Percentiles rank a stretch among this genome's conserved stretches.
These are phyloP conservation scores for Coniochaeta hoffmannii DNA, from an alignment of 2,329 filamentous ascomycete genomes.

Conservation along the genomic window DNA sequence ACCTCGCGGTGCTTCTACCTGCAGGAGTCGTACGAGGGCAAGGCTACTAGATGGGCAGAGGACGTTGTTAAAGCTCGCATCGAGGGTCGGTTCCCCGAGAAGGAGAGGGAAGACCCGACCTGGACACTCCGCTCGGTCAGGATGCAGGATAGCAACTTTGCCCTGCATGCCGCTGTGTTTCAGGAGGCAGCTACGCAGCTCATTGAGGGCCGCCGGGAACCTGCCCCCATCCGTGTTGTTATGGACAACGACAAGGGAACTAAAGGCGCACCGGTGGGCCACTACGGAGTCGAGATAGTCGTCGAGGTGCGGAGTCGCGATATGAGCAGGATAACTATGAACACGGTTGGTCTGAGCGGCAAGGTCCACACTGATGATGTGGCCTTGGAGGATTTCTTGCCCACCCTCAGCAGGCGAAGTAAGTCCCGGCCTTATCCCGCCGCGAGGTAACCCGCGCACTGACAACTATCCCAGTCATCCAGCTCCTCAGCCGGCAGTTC, in stretches of 20 bases:
- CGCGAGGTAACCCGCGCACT: slow-evolving; percentile 15
- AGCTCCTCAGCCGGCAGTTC: slow-evolving; percentile 64
- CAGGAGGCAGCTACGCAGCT: slow-evolving; percentile 59
- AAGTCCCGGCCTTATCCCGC: slow-evolving; percentile 23
- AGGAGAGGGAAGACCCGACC: slow-evolving; percentile 70
- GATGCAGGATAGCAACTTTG: slow-evolving; percentile 52
- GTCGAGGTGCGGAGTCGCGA: slow-evolving; percentile 54
- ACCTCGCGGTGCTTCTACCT: slow-evolving; percentile 65
- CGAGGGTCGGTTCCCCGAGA: slow-evolving; percentile 75
- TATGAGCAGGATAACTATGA: slow-evolving; percentile 39
- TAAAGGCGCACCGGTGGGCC: slow-evolving; percentile 57
- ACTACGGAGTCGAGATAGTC: slow-evolving; percentile 65
- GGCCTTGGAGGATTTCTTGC: slow-evolving; percentile 62
- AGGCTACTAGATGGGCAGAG: slow-evolving; percentile 69
- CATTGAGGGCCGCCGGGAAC: slow-evolving; percentile 57
- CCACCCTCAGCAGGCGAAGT: slow-evolving; percentile 68
- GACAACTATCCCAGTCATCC: slow-evolving; percentile 49
- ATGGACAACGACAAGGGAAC: slow-evolving; percentile 62
- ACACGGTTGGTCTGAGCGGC: slow-evolving; percentile 58
- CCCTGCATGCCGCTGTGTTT: slow-evolving; percentile 60
- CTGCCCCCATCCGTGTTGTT: slow-evolving; percentile 64
- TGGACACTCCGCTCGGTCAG: slow-evolving; percentile 73
- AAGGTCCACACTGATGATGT: slow-evolving; percentile 68
- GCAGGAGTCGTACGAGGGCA: slow-evolving; percentile 69
- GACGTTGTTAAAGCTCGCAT: slow-evolving; percentile 82